phyloP scores from a whole-genome alignment of 2,329 filamentous ascomycete genomes.

The Aspergillus fructus region DNA sequence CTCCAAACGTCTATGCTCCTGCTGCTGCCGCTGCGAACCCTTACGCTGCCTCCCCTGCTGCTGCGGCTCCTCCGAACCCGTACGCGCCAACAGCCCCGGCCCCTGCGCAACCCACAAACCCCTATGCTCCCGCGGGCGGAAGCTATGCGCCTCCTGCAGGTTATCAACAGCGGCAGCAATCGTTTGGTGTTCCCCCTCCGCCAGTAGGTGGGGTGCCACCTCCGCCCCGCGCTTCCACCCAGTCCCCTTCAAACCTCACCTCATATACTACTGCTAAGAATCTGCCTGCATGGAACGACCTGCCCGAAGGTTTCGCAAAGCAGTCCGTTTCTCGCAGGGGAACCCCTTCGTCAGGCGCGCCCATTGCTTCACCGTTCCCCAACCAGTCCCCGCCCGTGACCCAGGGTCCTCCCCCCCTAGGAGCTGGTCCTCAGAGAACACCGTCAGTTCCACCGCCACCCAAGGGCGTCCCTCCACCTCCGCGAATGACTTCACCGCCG shows the following conservation, averaged over 20 bases:
- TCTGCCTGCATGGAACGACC: conserved; percentile 89
- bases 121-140: conserved; percentile 31
- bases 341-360: conserved; percentile 66
- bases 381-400: conserved; percentile 54
- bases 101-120: conserved; percentile 20
- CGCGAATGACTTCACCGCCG: conserved; percentile 69
- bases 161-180: conserved; percentile 57
- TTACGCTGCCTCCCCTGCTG: conserved; percentile 31
- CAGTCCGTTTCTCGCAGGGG: conserved; percentile 67
- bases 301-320: conserved; percentile 78
- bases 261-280: conserved; percentile 64
- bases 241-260: conserved; percentile 66
- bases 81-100: conserved; percentile 31
- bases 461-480: conserved; percentile 69
- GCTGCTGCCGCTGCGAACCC: conserved; percentile 24
- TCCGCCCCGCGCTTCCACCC: conserved; percentile 64
- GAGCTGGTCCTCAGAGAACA: conserved; percentile 58
- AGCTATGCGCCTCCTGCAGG: conserved; percentile 44
- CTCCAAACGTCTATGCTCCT: conserved; percentile 53
- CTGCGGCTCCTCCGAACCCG: conserved; percentile 30
- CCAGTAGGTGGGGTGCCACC: conserved; percentile 52
- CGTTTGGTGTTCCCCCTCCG: conserved; percentile 49
- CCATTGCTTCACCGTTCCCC: conserved; percentile 74
- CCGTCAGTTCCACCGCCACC: conserved; percentile 80
- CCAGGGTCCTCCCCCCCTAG: conserved; percentile 55